A percentile compares a stretch with the other conserved stretches of the same genome.
phyloP scores from a whole-genome alignment of 139 green algal genomes.

The Marvania coccoides region DNA sequence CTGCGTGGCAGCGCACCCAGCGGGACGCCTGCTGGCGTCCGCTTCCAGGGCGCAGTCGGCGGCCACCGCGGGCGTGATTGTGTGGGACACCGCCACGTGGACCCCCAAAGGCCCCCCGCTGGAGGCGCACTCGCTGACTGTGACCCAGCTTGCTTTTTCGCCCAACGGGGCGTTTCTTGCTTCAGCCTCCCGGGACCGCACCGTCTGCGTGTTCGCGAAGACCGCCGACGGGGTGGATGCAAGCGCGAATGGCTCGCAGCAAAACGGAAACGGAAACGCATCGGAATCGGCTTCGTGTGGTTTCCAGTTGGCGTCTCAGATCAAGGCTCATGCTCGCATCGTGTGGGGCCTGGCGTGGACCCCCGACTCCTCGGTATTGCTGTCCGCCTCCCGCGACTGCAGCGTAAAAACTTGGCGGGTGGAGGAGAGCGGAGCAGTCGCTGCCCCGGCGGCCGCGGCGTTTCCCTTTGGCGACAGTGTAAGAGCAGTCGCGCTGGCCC shows the following conservation, averaged over 20 bases:
- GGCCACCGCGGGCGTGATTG: conserved; percentile 46
- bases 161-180: conserved; percentile 46
- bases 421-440: background rate
- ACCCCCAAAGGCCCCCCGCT: conserved; percentile 21
- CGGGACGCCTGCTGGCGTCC: conserved; percentile 55
- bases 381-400: conserved; percentile 64
- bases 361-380: conserved; percentile 45
- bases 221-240: too few relatives aligned
- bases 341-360: conserved; percentile 74
- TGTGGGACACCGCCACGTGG: conserved; percentile 68
- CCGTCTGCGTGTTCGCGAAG: conserved; percentile 30
- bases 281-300: too few relatives aligned
- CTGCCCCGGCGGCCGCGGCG: background rate
- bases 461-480: conserved; percentile 37
- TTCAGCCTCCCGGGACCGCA: conserved; percentile 56
- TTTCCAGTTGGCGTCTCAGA: conserved; percentile 1
- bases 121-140: conserved; percentile 79
- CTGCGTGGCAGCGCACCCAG: conserved; percentile 50
- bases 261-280: too few relatives aligned
- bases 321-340: conserved; percentile 67
- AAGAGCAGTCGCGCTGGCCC: conserved; percentile 48
- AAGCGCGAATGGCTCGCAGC: too few relatives aligned
- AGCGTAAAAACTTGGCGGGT: conserved; percentile 62
- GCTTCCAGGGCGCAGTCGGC: conserved; percentile 62
- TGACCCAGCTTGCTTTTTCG: conserved; percentile 87